Percentiles rank a stretch among this genome's conserved stretches.
These are phyloP conservation scores for Naganishia cerealis DNA, from an alignment of 1,284 basidiomycete genomes.

Conservation along the genomic window DNA sequence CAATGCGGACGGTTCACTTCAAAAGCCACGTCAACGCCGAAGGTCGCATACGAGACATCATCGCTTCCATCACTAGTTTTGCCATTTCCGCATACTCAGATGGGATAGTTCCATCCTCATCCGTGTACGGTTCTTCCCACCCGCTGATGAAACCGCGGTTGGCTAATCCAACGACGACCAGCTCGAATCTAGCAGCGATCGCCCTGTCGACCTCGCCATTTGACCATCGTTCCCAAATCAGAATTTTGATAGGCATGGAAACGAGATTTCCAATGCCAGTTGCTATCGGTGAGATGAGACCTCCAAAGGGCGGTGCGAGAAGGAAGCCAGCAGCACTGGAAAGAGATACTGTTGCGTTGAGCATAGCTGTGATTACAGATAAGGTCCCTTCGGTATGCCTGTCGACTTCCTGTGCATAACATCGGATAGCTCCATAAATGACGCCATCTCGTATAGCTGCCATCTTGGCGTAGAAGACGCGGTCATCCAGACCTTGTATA, in stretches of 20 bases:
- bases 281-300: constrained; percentile 13
- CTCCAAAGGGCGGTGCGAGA: constrained; percentile 20
- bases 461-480: constrained; percentile 15
- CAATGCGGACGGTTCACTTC: constrained; percentile 3
- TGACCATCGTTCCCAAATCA: constrained; percentile 26
- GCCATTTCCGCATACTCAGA: constrained; percentile 20
- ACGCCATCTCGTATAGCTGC: constrained; percentile 17
- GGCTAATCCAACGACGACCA: constrained; percentile 16
- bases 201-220: constrained; percentile 20
- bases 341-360: constrained; percentile 15
- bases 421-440: constrained; percentile 22
- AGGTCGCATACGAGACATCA: constrained; percentile 20
- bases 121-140: constrained; percentile 19
- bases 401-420: constrained; percentile 23
- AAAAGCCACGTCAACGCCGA: constrained; percentile 24
- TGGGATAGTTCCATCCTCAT: constrained; percentile 14
- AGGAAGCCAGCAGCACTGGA: constrained; percentile 22
- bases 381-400: constrained; percentile 13
- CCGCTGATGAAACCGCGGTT: constrained; percentile 22
- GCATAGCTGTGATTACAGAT: constrained; percentile 13
- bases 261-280: constrained; percentile 14
- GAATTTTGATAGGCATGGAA: constrained; percentile 11
- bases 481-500: constrained; percentile 23
- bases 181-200: constrained; percentile 19
- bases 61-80: constrained; percentile 25